These are phyloP conservation scores for Tanacetum coccineum DNA, from an alignment of 129 eudicot genomes.

Conservation along the genomic window DNA sequence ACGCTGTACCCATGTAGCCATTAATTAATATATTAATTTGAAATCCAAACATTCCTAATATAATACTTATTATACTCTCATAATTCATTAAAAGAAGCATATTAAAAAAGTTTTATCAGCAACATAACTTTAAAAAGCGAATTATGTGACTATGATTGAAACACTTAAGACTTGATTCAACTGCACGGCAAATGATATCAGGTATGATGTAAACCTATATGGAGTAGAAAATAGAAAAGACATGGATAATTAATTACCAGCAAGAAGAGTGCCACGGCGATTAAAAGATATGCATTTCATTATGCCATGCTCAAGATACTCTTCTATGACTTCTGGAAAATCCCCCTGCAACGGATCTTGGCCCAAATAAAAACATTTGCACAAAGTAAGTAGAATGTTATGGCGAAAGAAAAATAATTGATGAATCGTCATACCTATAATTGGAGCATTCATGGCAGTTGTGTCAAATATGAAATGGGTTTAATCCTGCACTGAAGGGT, in stretches of 20 bases:
- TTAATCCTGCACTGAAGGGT: conserved; percentile 18
- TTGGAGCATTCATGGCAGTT: conserved; percentile 50
- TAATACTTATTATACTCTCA: no score
- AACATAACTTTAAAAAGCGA: no score
- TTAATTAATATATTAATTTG: no score
- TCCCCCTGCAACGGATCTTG: conserved; percentile 98
- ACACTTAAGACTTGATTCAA: no score
- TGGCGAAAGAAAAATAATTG: neutral
- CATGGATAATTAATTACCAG: conserved; percentile 46
- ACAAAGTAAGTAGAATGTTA: conserved; percentile 3
- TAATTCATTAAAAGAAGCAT: no score
- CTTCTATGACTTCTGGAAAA: conserved; percentile 97
- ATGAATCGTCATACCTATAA: conserved; percentile 44
- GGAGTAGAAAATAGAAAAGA: neutral
- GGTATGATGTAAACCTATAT: no score
- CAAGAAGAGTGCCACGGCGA: conserved; percentile 97
- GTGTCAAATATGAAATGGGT: neutral
- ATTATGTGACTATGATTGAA: no score
- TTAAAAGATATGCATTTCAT: conserved; percentile 94
- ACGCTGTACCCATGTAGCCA: no score
- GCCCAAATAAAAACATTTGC: conserved; percentile 24
- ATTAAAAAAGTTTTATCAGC: no score
- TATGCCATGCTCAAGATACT: conserved; percentile 84
- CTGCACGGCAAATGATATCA: no score
- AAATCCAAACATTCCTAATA: no score